Evolutionary conservation across 495 filamentous ascomycete species (phyloP), one percentile per base, ranked within the genome.

Genomic region (Hypoxylon perforatum): DNA sequence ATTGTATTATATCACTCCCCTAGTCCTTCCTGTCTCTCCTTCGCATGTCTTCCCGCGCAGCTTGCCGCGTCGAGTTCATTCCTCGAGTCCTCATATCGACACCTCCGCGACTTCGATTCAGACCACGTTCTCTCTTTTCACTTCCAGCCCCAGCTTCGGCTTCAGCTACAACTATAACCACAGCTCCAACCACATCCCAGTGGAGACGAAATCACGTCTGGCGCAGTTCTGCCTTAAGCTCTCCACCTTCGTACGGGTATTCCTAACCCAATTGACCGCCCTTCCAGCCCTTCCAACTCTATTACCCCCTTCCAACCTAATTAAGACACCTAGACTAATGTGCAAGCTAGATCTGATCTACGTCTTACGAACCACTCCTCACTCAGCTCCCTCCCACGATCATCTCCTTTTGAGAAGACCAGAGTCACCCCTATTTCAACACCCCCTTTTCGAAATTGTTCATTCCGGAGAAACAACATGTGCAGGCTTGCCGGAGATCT

Each of bases 401-500:
- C 58, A 11, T 56, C 72, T 57, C 39, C 66, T 42, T 42, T 71
- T 18, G 60, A 65, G 47, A 64, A 63, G 61, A 49, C 61, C 48
- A 63, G 63, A 47, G 51, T 47, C 44, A 45, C 51, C 36, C 64
- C 70, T 46, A 72, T 71, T 23, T 55, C 69, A 21, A 68, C 48
- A 53, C 38, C 71, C 35, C 71, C 69, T 17, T 70, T 81, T 51
- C 79, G 84, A 45, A 56, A 80, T 53, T 85, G 83, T 67, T 86
- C 83, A 53, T 80, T 82, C 72, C 78, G 83, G 63, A 79, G 81
- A 63, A 75, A 83, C 75, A 83, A 82, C 53, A 87, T 87, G 85
- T 87, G 84, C 73, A 78, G 77, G 69, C 76, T 79, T 60, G 79
- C 77, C 21, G 75, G 76, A 65, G 75, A 78, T 8, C 76, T 74